Base-by-base conservation (phyloP, 2,329 filamentous ascomycete genomes). In the Exophiala alcalophila region DNA sequence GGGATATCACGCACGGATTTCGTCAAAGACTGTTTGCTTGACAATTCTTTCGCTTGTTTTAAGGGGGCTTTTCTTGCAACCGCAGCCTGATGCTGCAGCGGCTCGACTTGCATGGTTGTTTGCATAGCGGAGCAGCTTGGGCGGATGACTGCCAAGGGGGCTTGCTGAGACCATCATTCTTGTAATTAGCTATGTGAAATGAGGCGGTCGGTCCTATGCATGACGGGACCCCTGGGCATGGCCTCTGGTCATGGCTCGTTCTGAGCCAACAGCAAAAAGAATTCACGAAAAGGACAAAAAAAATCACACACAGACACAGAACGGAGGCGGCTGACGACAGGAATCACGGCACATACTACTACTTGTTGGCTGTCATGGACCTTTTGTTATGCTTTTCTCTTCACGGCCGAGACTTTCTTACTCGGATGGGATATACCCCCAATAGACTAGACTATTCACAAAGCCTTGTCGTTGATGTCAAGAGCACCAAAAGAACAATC, bases 141-240 rank as follows among this genome's bases (percentile, higher is more conserved):
- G 31, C 18, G 34, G 35, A 33, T 32, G 40, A 30, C 18, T 37
- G 37, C 29, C 26, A 18, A n/a, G 24, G 37, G 26, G 24, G 33
- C 28, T 45, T 29, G 40, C 32, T 35, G 37, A 19, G 12, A 43
- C 21, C 24, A 27, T 42, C 31, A 38, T 37, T 44, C 35, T 47
- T 50, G 44, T 50, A 50, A 46, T 50, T 47, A 47, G 48, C 44
- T 40, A 47, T 47, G 43, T 47, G 48, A 41, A 47, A 50, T 25
- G 48, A 47, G 39, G 40, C 15, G 44, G 44, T 18, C 23, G 40
- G 31, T 44, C 25, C 44, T 29, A 34, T 38, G 34, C 31, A 30
- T 28, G 27, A 38, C 32, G 28, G n/a, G n/a, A n/a, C n/a, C n/a
- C n/a, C n/a, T n/a, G n/a, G n/a, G n/a, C n/a, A n/a, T n/a, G n/a